A percentile compares a stretch with the other conserved stretches of the same genome.
Evolutionary conservation across 257 asterid species (phyloP).

Genomic region (Solanum dulcamara): DNA sequence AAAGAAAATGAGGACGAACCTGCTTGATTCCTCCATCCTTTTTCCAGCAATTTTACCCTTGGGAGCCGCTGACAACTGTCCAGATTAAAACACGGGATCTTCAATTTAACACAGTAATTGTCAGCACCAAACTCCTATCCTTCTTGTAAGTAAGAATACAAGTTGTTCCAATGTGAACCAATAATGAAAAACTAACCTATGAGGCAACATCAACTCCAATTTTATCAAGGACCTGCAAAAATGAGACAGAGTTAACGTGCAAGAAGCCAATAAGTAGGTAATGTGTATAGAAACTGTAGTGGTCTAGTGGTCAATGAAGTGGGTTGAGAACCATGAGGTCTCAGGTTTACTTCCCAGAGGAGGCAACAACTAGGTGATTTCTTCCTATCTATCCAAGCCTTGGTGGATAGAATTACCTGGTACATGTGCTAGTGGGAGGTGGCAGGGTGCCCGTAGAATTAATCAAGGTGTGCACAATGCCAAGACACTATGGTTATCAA

Average conservation of each 20-base stretch:
- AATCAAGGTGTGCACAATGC: background rate
- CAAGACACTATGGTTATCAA: background rate
- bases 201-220: too few species aligned
- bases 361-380: background rate
- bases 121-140: too few species aligned
- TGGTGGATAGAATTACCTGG: background rate
- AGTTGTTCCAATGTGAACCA: too few species aligned
- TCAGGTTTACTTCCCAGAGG: background rate
- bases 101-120: background rate
- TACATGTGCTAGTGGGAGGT: background rate
- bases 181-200: too few species aligned
- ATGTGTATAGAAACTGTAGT: background rate
- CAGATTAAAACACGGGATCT: background rate
- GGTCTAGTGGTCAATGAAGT: background rate
- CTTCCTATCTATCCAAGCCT: background rate
- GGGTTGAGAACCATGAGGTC: background rate
- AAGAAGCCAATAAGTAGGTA: background rate
- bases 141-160: too few species aligned
- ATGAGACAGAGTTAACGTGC: background rate
- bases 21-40: slow-evolving; percentile 46
- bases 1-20: slow-evolving; percentile 22
- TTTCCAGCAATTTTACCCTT: slow-evolving; percentile 77
- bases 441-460: background rate
- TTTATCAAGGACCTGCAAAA: too few species aligned
- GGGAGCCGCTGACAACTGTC: slow-evolving; percentile 87